A percentile compares a stretch with the other conserved stretches of the same genome.
These are phyloP conservation scores for Penicillium turbatum DNA, from an alignment of 495 filamentous ascomycete species.

Conservation along the genomic window DNA sequence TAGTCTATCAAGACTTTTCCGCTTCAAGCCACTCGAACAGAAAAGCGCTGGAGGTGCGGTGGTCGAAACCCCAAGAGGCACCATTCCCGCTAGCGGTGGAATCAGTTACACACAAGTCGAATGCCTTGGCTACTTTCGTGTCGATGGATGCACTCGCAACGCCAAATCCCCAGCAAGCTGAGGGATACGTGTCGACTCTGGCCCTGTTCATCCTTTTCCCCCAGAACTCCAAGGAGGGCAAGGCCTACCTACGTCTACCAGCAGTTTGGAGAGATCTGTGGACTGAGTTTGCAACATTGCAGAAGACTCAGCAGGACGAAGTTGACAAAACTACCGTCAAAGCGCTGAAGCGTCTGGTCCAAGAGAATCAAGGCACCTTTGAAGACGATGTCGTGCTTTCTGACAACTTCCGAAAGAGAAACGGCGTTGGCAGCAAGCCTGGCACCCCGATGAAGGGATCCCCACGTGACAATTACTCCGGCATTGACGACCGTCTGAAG, in stretches of 20 bases:
- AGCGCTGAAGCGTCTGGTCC: slow-evolving; percentile 41
- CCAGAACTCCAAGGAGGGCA: slow-evolving; percentile 75
- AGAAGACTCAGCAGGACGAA: slow-evolving; percentile 63
- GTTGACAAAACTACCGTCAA: slow-evolving; percentile 60
- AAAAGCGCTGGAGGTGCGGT: slow-evolving; percentile 67
- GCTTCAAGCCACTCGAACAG: slow-evolving; percentile 67
- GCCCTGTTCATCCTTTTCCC: slow-evolving; percentile 78
- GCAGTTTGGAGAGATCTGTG: slow-evolving; percentile 80
- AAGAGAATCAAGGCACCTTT: slow-evolving; percentile 40
- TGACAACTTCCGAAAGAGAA: slow-evolving; percentile 59
- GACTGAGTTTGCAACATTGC: slow-evolving; percentile 66
- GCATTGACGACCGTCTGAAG: slow-evolving; percentile 48
- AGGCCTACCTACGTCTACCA: slow-evolving; percentile 73
- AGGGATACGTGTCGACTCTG: slow-evolving; percentile 76
- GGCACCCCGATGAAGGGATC: slow-evolving; percentile 34
- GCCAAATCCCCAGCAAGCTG: slow-evolving; percentile 72
- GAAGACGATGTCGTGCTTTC: slow-evolving; percentile 74
- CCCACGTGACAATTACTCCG: slow-evolving; percentile 38
- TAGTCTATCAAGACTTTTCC: slow-evolving; percentile 65
- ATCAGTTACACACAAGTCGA: slow-evolving; percentile 39
- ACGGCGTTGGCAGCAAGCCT: slow-evolving; percentile 49
- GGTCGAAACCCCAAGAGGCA: slow-evolving; percentile 72
- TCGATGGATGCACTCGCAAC: slow-evolving; percentile 76
- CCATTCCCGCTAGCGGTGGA: slow-evolving; percentile 39
- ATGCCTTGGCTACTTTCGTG: slow-evolving; percentile 46